These are phyloP conservation scores for Clonostachys rosea DNA, from an alignment of 2,329 filamentous ascomycete genomes.

Conservation along the genomic window DNA sequence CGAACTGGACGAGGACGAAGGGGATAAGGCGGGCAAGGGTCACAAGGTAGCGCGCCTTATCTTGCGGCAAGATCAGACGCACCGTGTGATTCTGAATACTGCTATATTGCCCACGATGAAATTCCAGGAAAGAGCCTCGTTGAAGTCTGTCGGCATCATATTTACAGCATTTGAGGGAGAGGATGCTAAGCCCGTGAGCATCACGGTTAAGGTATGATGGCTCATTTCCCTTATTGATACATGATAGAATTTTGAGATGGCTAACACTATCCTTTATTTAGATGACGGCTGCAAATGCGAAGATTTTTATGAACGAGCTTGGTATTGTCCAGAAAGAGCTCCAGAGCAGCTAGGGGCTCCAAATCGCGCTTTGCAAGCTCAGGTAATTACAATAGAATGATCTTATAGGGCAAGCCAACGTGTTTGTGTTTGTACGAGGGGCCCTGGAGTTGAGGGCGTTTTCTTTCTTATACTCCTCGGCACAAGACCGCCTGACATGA, in stretches of 20 bases:
- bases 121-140: conserved; percentile 71
- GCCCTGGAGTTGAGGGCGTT: not conserved
- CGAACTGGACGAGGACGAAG: conserved; percentile 34
- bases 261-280: conserved; percentile 13
- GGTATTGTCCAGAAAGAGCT: conserved; percentile 46
- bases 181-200: conserved; percentile 48
- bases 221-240: not conserved
- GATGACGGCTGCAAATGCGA: conserved; percentile 51
- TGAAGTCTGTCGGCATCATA: conserved; percentile 65
- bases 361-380: not conserved
- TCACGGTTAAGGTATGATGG: conserved; percentile 55
- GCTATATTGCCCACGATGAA: conserved; percentile 73
- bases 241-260: not conserved
- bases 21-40: conserved; percentile 14
- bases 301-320: conserved; percentile 45
- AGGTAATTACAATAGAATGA: not conserved
- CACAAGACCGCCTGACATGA: too few species aligned
- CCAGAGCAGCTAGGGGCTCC: conserved; percentile 23
- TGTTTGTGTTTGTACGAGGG: not conserved
- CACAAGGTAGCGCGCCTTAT: conserved; percentile 66
- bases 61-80: conserved; percentile 87
- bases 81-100: conserved; percentile 83
- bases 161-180: conserved; percentile 60
- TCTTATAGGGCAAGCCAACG: not conserved
- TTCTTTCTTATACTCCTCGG: too few species aligned